Evolutionary conservation across 176 grass and related monocot genomes (phyloP), one percentile per base, ranked within the genome.

Genomic region (Eleusine coracana): DNA sequence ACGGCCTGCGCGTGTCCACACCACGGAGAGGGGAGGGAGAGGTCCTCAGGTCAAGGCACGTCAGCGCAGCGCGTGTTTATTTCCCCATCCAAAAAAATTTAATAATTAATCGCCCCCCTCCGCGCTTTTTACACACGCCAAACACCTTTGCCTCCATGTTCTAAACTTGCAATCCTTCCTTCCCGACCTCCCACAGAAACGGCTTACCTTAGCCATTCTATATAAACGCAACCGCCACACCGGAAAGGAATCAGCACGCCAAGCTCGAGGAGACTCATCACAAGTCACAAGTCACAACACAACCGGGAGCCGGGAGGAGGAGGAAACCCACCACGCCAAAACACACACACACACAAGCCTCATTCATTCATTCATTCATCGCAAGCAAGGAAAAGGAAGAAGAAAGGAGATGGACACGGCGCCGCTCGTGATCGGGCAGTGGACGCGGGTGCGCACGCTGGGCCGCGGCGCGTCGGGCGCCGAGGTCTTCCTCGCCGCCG

Each of bases 391-490:
- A 20, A 39, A 39, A 20, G 45, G 38, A 4, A 4, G 1, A 51
- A 14, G 1, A 17, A 11, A 7, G 37, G 21, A 14, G 38, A 77
- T 60, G 73, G 51, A 58, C 44, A 10, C 42, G 42, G 1, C 10
- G 28, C 0, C 16, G 1, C 13, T 46, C 10, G 21, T 16, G 59
- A 75, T 42, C 74, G 13, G 71, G 70, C 48, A 5, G 49, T 97
- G 87, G 92, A 76, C 61, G 73, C 70, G 89, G 49, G 75, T 93
- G 40, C 85, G 84, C 2, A 82, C 70, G n/a, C 73, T 97, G 3
- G 92, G 94, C 67, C 82, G 61, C 7, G 94, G 94, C 27, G 90
- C 94, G 51, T 94, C 85, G 5, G 88, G 88, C 0, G 92, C 94
- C 0, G 84, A 86, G 72, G 94, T 97, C 2, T 94, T 86, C 42